phyloP scores from a whole-genome alignment of 2,329 filamentous ascomycete species.

The Hypoxylon sp. region DNA sequence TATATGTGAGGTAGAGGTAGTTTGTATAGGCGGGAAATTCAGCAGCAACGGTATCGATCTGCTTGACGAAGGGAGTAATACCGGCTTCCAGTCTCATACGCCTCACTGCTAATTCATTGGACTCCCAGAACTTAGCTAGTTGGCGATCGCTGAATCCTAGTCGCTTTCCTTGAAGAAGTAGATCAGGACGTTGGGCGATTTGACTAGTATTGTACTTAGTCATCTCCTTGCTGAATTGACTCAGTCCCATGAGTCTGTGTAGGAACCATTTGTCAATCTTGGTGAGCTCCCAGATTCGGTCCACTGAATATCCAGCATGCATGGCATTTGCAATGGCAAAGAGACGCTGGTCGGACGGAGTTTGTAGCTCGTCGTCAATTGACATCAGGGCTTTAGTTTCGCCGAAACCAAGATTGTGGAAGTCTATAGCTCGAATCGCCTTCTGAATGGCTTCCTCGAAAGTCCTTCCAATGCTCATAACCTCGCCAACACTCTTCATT shows the following conservation, averaged over 20 bases:
- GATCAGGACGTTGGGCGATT: slow-evolving; percentile 71
- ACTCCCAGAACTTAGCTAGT: slow-evolving; percentile 93
- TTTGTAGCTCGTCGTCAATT: slow-evolving; percentile 95
- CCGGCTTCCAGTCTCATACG: slow-evolving; percentile 86
- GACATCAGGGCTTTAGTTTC: slow-evolving; percentile 94
- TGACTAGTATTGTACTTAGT: slow-evolving; percentile 75
- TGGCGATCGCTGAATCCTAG: slow-evolving; percentile 96
- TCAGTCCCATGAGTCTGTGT: slow-evolving; percentile 89
- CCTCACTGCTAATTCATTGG: slow-evolving; percentile 92
- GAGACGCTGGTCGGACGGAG: slow-evolving; percentile 95
- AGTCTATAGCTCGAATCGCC: slow-evolving; percentile 94
- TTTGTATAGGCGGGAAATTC: slow-evolving; percentile 97
- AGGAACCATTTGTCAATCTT: slow-evolving; percentile 99
- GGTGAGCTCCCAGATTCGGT: slow-evolving; percentile 98
- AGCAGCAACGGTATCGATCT: slow-evolving; percentile 97
- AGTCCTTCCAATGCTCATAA: slow-evolving; percentile 96
- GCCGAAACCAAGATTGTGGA: slow-evolving; percentile 94
- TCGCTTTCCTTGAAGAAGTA: slow-evolving; percentile 89
- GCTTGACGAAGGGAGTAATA: slow-evolving; percentile 92
- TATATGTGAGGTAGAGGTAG: slow-evolving; percentile 97
- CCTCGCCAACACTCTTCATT: slow-evolving; percentile 99
- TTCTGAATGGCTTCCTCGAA: slow-evolving; percentile 99
- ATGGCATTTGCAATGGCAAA: slow-evolving; percentile 99
- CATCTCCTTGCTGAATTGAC: slow-evolving; percentile 88
- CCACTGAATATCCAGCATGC: slow-evolving; percentile 91